Conservation (phyloP, 2,329 filamentous ascomycete species). For the Botryotinia calthae region DNA sequence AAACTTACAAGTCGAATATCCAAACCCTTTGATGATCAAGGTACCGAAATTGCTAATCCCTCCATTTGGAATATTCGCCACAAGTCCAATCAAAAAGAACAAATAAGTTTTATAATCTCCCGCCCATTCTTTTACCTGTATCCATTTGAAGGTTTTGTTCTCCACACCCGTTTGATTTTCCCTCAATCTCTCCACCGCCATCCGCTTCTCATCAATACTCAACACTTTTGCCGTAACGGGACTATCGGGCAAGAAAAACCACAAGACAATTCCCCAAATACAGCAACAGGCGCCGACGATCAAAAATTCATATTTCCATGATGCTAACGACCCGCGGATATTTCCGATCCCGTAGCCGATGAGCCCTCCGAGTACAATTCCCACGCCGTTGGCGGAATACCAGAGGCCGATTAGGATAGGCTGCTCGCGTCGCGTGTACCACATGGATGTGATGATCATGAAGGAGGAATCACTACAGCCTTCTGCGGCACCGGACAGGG, state of each 20-base stretch:
- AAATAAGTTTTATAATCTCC: slow-evolving; percentile 28
- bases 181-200: slow-evolving; percentile 42
- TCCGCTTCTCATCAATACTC: slow-evolving; percentile 29
- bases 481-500: slow-evolving; percentile 34
- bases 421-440: slow-evolving; percentile 59
- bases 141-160: slow-evolving; percentile 41
- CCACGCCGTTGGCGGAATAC: slow-evolving; percentile 58
- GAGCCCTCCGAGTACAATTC: slow-evolving; percentile 56
- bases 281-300: slow-evolving; percentile 43
- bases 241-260: slow-evolving; percentile 30
- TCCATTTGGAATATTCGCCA: slow-evolving; percentile 54
- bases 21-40: slow-evolving; percentile 56
- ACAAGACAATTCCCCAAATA: slow-evolving; percentile 42
- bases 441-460: slow-evolving; percentile 52
- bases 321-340: slow-evolving; percentile 46
- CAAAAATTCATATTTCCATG: slow-evolving; percentile 59
- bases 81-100: slow-evolving; percentile 48
- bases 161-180: slow-evolving; percentile 32
- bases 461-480: slow-evolving; percentile 42
- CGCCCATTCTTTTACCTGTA: slow-evolving; percentile 32
- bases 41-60: slow-evolving; percentile 57
- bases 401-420: slow-evolving; percentile 57
- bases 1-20: slow-evolving; percentile 38
- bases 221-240: slow-evolving; percentile 30
- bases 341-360: slow-evolving; percentile 57